Percentiles rank a stretch among this genome's conserved stretches.
phyloP scores from a whole-genome alignment of 139 green algal species.

The Edaphochlamys debaryana region DNA sequence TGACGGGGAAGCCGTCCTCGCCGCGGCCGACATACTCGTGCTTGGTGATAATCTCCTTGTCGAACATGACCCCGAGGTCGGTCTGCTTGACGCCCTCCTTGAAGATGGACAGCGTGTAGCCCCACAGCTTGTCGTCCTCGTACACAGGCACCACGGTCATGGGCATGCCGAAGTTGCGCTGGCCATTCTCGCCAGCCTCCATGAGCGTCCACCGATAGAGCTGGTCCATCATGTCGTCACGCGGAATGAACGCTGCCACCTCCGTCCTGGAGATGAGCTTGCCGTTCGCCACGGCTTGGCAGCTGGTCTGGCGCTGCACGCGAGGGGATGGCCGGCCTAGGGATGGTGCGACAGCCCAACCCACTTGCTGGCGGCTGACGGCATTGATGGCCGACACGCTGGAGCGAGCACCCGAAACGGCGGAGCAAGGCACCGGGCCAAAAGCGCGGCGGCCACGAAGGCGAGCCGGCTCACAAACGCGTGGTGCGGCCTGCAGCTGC shows the following conservation, averaged over 20 bases:
- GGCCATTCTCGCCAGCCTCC: constrained; percentile 72
- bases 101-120: constrained; percentile 76
- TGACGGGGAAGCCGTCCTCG: constrained; percentile 78
- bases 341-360: no score
- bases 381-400: no score
- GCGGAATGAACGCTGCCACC: constrained; percentile 86
- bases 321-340: no score
- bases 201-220: constrained; percentile 75
- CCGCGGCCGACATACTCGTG: constrained; percentile 82
- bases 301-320: no score
- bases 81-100: constrained; percentile 71
- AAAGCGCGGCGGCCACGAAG: neutral
- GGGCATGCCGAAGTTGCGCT: constrained; percentile 79
- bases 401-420: no score
- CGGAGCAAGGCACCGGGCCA: no score
- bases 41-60: constrained; percentile 69
- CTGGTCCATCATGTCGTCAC: constrained; percentile 88
- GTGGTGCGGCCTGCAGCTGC: constrained; percentile 13
- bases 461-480: constrained; percentile 2
- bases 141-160: constrained; percentile 66
- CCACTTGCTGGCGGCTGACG: no score
- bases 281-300: constrained; percentile 22
- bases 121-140: constrained; percentile 64
- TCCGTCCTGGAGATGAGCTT: constrained; percentile 80
- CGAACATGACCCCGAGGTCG: constrained; percentile 79